Evolutionary conservation across 2,329 filamentous ascomycete species (phyloP).

Genomic region (Huntiella savannae): DNA sequence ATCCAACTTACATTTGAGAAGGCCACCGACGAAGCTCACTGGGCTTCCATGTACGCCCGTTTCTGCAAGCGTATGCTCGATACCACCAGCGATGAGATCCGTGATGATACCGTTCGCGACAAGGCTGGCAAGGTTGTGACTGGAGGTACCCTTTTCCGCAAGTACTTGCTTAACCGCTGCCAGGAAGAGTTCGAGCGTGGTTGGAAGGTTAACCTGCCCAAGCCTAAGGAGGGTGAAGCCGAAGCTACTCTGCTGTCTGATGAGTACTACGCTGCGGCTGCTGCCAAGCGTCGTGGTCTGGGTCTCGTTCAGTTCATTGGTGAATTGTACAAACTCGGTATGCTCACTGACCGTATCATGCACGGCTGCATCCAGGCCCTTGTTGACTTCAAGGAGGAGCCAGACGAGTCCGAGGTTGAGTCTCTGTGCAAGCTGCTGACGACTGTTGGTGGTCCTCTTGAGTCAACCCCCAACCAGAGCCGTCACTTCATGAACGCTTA

Average conservation of each 20-base stretch:
- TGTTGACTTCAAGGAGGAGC: constrained; percentile 70
- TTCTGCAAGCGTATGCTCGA: constrained; percentile 97
- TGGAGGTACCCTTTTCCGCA: constrained; percentile 88
- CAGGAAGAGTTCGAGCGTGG: constrained; percentile 98
- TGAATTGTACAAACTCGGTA: constrained; percentile 94
- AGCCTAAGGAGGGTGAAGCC: constrained; percentile 21
- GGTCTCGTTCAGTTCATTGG: constrained; percentile 98
- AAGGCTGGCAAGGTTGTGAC: constrained; percentile 74
- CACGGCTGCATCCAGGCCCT: constrained; percentile 96
- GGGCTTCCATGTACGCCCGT: constrained; percentile 96
- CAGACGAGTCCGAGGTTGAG: constrained; percentile 92
- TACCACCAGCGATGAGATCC: constrained; percentile 84
- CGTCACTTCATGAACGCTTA: constrained; percentile 72
- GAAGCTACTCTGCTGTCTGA: constrained; percentile 68
- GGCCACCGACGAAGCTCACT: constrained; percentile 94
- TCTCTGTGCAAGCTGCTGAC: constrained; percentile 81
- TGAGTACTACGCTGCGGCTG: constrained; percentile 86
- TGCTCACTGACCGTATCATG: constrained; percentile 99
- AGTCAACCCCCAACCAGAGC: constrained; percentile 43
- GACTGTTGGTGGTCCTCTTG: constrained; percentile 79
- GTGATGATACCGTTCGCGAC: constrained; percentile 86
- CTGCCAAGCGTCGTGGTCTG: constrained; percentile 88
- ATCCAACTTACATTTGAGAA: constrained; percentile 99
- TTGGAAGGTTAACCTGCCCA: constrained; percentile 44
- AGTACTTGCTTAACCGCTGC: constrained; percentile 95